Conservation (phyloP, 2,329 filamentous ascomycete species). For the Biscogniauxia sp. region DNA sequence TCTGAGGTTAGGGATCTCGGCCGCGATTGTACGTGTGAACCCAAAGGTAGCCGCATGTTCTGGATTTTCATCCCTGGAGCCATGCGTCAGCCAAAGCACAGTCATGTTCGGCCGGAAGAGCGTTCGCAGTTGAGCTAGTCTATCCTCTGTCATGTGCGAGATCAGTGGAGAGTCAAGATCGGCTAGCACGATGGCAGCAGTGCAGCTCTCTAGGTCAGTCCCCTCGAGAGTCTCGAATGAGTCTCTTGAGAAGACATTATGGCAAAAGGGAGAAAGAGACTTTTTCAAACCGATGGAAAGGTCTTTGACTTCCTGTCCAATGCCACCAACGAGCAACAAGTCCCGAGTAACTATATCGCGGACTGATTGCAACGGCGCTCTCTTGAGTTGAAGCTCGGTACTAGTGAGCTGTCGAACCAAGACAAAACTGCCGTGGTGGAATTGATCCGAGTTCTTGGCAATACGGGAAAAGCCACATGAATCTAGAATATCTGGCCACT, state of each 20-base stretch:
- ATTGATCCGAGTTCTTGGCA: conserved; percentile 33
- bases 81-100: conserved; percentile 28
- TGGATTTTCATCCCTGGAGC: conserved; percentile 21
- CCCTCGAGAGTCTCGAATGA: conserved; percentile 30
- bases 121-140: conserved; percentile 26
- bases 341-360: conserved; percentile 17
- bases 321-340: conserved; percentile 35
- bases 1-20: conserved; percentile 28
- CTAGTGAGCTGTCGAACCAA: conserved; percentile 36
- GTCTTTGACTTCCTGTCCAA: conserved; percentile 3
- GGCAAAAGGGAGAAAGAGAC: conserved; percentile 23
- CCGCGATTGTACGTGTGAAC: conserved; percentile 30
- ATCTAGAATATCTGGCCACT: conserved; percentile 35
- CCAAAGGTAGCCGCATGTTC: conserved; percentile 30
- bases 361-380: conserved; percentile 10
- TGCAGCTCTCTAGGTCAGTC: conserved; percentile 22
- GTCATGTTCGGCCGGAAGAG: conserved; percentile 24
- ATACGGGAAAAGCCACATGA: conserved; percentile 33
- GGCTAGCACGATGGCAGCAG: conserved; percentile 34
- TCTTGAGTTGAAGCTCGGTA: conserved; percentile 21
- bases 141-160: conserved; percentile 32
- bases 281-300: conserved; percentile 21
- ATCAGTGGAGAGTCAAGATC: conserved; percentile 38
- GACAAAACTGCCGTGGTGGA: conserved; percentile 33
- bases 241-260: conserved; percentile 11